phyloP scores from a whole-genome alignment of 208 protist species.

The Wallacemonas sp. region DNA sequence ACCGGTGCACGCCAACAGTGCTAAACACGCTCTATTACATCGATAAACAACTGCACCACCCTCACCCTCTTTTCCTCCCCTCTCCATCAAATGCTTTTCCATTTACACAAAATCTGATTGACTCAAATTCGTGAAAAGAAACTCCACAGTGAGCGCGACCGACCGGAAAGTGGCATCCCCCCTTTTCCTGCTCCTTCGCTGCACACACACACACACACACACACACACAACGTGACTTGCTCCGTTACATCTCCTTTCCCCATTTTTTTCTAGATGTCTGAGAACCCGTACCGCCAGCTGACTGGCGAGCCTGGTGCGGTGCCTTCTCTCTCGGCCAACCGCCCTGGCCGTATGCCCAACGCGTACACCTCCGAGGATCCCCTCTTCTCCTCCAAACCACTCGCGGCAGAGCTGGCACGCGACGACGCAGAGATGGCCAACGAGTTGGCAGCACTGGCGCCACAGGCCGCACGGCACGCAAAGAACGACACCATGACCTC shows the following conservation, averaged over 20 bases:
- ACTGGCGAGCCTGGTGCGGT: background rate
- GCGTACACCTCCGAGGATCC: background rate
- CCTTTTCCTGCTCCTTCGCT: too few species aligned
- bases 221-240: too few species aligned
- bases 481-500: background rate
- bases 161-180: too few species aligned
- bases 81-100: too few species aligned
- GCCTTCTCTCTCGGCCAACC: conserved; percentile 17
- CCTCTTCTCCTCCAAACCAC: conserved; percentile 36
- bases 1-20: too few species aligned
- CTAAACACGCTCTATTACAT: too few species aligned
- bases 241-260: background rate
- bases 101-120: too few species aligned
- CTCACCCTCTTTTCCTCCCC: too few species aligned
- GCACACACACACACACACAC: too few species aligned
- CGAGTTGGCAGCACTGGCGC: conserved; percentile 43
- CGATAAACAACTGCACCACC: too few species aligned
- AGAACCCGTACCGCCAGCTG: conserved; percentile 10
- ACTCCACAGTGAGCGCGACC: too few species aligned
- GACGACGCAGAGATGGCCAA: conserved; percentile 70
- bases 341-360: conserved; percentile 16
- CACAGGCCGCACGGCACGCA: conserved; percentile 19
- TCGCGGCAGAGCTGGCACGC: conserved; percentile 60
- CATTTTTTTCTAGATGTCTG: conserved; percentile 8
- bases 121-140: too few species aligned